Evolutionary conservation across 169 alveolate species (phyloP), one percentile per base, ranked within the genome.

Genomic region (Plasmodium falciparum): DNA sequence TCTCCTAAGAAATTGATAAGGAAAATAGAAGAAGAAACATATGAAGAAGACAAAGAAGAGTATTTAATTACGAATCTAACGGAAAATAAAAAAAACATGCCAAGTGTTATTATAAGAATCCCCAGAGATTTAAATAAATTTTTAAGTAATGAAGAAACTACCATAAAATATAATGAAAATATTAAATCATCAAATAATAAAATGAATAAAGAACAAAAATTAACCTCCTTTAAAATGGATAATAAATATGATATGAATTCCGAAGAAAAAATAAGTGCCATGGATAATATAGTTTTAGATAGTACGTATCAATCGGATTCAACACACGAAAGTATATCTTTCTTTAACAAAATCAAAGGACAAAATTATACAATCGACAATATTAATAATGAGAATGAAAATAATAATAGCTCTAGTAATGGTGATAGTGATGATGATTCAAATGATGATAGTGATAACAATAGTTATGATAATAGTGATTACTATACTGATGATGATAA

Each of bases 1-100:
- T 76, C 89, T 22, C 89, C 89, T 3, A 76, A 76, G 61, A 76
- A 76, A 29, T 15, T 45, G 59, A 24, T 76, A 20, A 52, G 69
- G 26, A 49, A 22, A 54, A 70, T 47, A n/a, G 43, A 17, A 20
- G 74, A 59, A 20, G 76, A 33, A 26, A 69, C 47, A 50, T 58
- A 52, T 52, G 75, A 49, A 12, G 75, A 76, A 47, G 89, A 76
- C 49, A 76, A 65, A 65, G 89, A 76, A 76, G 89, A 76, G 50
- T 76, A 76, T 39, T 15, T 76, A 66, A 76, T 76, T 5, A 76
- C 89, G 22, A 66, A 76, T 11, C 52, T 76, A 4, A 52, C 89
- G 13, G 89, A 52, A 76, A 49, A 33, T 45, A 63, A 65, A 15
- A 76, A 63, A 65, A 76, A 63, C 17, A 76, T 76, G 89, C 89